Conservation (phyloP, 352 stramenopile genomes). For the Thalassiosira allenii region DNA sequence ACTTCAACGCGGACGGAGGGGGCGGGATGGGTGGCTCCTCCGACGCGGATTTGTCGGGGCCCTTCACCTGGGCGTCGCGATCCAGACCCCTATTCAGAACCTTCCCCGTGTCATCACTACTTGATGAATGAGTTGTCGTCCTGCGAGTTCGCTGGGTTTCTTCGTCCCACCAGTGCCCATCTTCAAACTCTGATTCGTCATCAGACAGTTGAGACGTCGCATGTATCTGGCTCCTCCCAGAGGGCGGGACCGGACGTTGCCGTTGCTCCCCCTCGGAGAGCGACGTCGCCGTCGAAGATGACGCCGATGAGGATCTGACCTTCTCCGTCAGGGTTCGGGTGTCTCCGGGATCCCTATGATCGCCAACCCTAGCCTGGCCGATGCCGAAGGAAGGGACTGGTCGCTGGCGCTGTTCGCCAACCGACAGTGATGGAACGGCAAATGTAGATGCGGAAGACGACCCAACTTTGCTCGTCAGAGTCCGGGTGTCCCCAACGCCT, state of each 20-base stretch:
- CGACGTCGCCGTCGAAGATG: neutral
- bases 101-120: no score
- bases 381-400: neutral
- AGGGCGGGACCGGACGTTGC: constrained; percentile 13
- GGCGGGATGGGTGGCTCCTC: neutral
- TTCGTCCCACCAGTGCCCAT: constrained; percentile 36
- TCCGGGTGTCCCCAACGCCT: constrained; percentile 6
- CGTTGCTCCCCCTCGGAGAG: constrained; percentile 21
- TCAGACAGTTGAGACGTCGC: constrained; percentile 5
- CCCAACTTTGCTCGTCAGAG: constrained; percentile 10
- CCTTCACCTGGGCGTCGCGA: no score
- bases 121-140: constrained; percentile 1
- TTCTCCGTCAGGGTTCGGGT: neutral
- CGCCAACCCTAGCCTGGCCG: neutral
- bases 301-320: neutral
- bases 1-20: constrained; percentile 12
- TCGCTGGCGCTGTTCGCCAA: constrained; percentile 10
- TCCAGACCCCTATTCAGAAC: no score
- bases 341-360: constrained; percentile 7
- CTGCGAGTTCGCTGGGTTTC: constrained; percentile 23
- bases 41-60: no score
- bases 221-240: neutral
- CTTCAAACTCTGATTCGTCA: neutral
- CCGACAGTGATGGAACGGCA: no score
- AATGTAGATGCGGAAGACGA: no score